Percentiles rank a stretch among this genome's conserved stretches.
These are phyloP conservation scores for Microbotryum scabiosae DNA, from an alignment of 1,284 basidiomycete species.

Conservation along the genomic window DNA sequence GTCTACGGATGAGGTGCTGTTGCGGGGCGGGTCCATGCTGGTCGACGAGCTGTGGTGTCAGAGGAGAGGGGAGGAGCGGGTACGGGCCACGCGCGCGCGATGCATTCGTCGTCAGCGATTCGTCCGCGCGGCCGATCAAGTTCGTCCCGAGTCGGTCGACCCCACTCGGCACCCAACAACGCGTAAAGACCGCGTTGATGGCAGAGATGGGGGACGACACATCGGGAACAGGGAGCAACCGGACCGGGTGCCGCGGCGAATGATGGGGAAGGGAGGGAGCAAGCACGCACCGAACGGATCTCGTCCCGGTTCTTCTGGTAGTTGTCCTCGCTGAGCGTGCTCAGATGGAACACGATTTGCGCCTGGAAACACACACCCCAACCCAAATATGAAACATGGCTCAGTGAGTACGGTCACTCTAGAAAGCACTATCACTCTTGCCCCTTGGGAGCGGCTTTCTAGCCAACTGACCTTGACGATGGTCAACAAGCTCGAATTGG, in stretches of 20 bases:
- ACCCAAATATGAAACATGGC: not conserved
- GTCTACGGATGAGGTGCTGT: conserved; percentile 85
- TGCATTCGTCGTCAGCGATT: not conserved
- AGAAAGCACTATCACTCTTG: too few relatives aligned
- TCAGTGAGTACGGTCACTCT: not conserved
- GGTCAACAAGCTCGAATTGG: not conserved
- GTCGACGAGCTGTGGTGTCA: conserved; percentile 66
- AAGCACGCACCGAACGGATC: conserved; percentile 69
- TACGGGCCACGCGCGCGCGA: not conserved
- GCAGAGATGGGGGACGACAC: not conserved
- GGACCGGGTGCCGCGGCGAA: not conserved
- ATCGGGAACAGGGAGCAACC: not conserved
- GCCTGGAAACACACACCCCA: conserved; percentile 35
- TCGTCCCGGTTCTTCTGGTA: conserved; percentile 83
- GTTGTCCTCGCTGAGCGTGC: conserved; percentile 87
- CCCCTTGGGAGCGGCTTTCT: too few relatives aligned
- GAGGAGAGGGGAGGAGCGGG: conserved; percentile 9
- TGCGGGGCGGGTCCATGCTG: conserved; percentile 92
- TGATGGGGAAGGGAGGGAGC: not conserved
- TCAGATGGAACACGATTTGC: conserved; percentile 81
- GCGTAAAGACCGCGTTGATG: too few relatives aligned
- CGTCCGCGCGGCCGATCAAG: not conserved
- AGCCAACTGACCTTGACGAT: not conserved
- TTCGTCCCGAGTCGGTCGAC: not conserved
- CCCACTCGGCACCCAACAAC: not conserved